Evolutionary conservation across 139 green algal species (phyloP), one percentile per base, ranked within the genome.

Genomic region (Nannochloris sp.): DNA sequence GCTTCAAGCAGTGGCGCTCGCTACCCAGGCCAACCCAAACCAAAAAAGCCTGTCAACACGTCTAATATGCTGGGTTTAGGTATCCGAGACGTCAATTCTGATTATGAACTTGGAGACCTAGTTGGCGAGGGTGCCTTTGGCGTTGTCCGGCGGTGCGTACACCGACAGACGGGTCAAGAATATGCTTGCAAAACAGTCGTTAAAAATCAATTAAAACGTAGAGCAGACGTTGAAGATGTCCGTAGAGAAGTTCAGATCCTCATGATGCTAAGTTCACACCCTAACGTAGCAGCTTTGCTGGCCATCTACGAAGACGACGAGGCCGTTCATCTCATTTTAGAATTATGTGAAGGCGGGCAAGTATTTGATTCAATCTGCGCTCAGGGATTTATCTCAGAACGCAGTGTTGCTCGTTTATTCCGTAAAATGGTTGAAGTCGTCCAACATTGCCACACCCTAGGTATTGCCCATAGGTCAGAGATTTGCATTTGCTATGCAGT

Each of bases 151-250:
- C 51, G 48, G 23, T 62, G 57, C 3, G 46, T 33, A 36, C 44
- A 79, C 53, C n/a, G 32, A 12, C 36, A 44, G 31, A 79, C 65
- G 24, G 48, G 38, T 3, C 30, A 65, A 54, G 13, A 30, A 33
- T 67, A 61, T 15, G 72, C 72, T 3, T 68, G 64, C 6, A 79
- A 79, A 23, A 67, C 58, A 1, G 39, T 79, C 5, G 25, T 29
- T 25, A 79, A 79, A 54, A 4, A 77, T 12, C 86, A 85, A 42
- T 90, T 92, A 64, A 67, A 77, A 36, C 14, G 61, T 51, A 44
- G 54, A 46, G 83, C 90, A 72, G 87, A 96, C 15, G 76, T 94
- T 13, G 82, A 97, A 54, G 90, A 96, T 54, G 77, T 97, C 46
- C 79, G 85, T 35, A 64, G 85, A 19, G 89, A 96, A 70, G 61